These are phyloP conservation scores for Quercus suber DNA, from an alignment of 306 rosid genomes.

Conservation along the genomic window DNA sequence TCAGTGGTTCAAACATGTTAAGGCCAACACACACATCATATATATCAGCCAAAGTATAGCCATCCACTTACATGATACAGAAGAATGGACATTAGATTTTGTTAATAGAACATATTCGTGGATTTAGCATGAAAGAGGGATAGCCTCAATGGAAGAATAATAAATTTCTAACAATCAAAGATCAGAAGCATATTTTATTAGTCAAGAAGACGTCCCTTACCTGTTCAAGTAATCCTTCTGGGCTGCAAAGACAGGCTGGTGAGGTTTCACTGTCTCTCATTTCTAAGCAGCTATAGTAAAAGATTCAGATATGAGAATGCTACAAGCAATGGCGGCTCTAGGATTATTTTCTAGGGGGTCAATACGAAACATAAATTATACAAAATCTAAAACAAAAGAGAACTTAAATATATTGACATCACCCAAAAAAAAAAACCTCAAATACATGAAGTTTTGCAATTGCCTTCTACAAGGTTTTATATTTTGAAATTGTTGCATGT, in stretches of 20 bases:
- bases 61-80: background rate
- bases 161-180: background rate
- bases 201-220: conserved; percentile 2
- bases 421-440: too few relatives aligned
- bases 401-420: too few relatives aligned
- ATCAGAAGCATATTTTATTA: background rate
- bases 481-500: too few relatives aligned
- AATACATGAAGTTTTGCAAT: too few relatives aligned
- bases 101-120: background rate
- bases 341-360: too few relatives aligned
- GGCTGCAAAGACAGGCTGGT: conserved; percentile 27
- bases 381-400: too few relatives aligned
- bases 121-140: background rate
- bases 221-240: conserved; percentile 37
- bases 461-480: too few relatives aligned
- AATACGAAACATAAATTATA: too few relatives aligned
- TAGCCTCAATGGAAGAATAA: background rate
- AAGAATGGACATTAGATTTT: background rate
- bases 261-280: conserved; percentile 30
- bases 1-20: background rate
- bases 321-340: background rate
- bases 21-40: background rate
- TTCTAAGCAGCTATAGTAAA: conserved; percentile 31
- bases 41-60: background rate
- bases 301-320: conserved; percentile 10